Evolutionary conservation across 345 rosid species (phyloP).

Genomic region (Pistacia vera): DNA sequence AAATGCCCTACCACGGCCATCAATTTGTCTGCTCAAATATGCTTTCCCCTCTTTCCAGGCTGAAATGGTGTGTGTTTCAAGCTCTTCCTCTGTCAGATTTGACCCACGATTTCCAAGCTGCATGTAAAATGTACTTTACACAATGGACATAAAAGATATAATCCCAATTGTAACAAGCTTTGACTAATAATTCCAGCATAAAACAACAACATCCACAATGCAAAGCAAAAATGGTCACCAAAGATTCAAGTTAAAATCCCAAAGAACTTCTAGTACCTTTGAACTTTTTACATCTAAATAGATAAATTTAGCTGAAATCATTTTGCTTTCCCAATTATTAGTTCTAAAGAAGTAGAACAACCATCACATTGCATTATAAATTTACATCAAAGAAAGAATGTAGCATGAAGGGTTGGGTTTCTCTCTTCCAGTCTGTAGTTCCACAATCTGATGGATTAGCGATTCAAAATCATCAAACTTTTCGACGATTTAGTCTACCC

Average conservation of each 20-base stretch:
- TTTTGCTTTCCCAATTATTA: background rate
- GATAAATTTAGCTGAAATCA: background rate
- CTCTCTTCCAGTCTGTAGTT: background rate
- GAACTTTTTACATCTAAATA: background rate
- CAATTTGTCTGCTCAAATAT: slow-evolving; percentile 42
- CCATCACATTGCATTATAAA: background rate
- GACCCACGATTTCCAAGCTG: slow-evolving; percentile 82
- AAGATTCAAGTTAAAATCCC: background rate
- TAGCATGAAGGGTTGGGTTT: background rate
- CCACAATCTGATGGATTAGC: background rate
- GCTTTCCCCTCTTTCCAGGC: slow-evolving; percentile 64
- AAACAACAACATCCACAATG: background rate
- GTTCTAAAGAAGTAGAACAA: background rate
- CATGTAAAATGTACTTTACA: slow-evolving; percentile 17
- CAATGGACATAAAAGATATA: background rate
- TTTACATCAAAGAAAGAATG: background rate
- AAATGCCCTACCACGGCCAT: slow-evolving; percentile 44
- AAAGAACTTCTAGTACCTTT: background rate
- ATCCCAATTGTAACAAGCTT: slow-evolving; percentile 8
- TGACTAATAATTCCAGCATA: background rate
- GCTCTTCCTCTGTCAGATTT: slow-evolving; percentile 81
- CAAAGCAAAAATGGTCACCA: background rate
- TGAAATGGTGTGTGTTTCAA: slow-evolving; percentile 64
- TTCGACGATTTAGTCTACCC: background rate
- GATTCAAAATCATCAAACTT: background rate